phyloP scores from a whole-genome alignment of 1,284 basidiomycete genomes.

The Mycena citricolor region DNA sequence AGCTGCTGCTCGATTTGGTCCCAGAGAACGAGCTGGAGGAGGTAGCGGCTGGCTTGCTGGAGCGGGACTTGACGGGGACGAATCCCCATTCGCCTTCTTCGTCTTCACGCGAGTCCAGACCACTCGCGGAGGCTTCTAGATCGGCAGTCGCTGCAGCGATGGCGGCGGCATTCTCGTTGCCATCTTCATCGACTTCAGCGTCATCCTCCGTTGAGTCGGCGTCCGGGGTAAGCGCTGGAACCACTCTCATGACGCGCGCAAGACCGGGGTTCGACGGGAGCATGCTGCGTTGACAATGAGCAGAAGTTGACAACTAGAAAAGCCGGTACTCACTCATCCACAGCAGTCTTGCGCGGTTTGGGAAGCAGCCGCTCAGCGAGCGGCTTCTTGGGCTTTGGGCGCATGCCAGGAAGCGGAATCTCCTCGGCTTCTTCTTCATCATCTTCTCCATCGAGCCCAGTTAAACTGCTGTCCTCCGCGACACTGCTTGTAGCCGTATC shows the following conservation, averaged over 20 bases:
- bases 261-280: conserved; percentile 18
- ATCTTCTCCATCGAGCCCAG: conserved; percentile 6
- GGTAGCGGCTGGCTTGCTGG: conserved; percentile 1
- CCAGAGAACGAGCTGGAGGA: conserved; percentile 1
- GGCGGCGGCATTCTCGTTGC: conserved; percentile 8
- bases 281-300: conserved; percentile 10
- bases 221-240: conserved; percentile 5
- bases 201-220: neutral
- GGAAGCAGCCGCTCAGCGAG: conserved; percentile 19
- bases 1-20: conserved; percentile 7
- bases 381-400: conserved; percentile 4
- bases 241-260: conserved; percentile 24
- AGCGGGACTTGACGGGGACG: conserved; percentile 45
- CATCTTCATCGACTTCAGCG: conserved; percentile 6
- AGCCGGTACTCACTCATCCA: conserved; percentile 18
- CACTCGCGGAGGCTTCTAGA: conserved; percentile 18
- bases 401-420: conserved; percentile 20
- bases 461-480: conserved; percentile 4
- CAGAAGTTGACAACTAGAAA: neutral
- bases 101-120: conserved; percentile 55
- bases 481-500: neutral
- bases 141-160: conserved; percentile 6
- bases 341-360: conserved; percentile 20
- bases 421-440: conserved; percentile 21
- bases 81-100: conserved; percentile 64